Conservation (phyloP, 1,139 yeast species). For the Protomyces macrosporus region DNA sequence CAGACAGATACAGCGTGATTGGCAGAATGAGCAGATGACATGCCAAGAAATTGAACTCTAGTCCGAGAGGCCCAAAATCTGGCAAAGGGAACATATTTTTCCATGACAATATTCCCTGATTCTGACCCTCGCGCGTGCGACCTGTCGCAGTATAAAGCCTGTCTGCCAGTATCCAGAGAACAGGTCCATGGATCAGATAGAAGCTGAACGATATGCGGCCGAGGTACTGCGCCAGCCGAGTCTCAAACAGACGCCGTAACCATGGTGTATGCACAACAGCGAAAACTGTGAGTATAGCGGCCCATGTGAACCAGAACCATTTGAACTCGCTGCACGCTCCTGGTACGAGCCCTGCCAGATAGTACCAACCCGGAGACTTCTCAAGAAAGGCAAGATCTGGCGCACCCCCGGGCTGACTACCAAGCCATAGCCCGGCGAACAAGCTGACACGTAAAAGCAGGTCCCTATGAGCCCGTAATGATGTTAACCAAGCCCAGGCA, state of each 20-base stretch:
- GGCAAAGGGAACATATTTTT: conserved; percentile 9
- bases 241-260: conserved; percentile 11
- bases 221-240: conserved; percentile 7
- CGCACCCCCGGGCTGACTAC: conserved; percentile 12
- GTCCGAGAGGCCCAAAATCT: conserved; percentile 14
- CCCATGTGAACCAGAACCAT: conserved; percentile 20
- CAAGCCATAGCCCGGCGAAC: conserved; percentile 14
- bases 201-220: conserved; percentile 22
- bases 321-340: conserved; percentile 17
- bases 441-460: neutral
- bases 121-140: conserved; percentile 9
- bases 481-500: neutral
- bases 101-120: conserved; percentile 10
- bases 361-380: conserved; percentile 20
- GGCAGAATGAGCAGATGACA: conserved; percentile 17
- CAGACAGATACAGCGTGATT: conserved; percentile 16
- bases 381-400: conserved; percentile 4
- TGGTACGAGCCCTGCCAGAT: conserved; percentile 11
- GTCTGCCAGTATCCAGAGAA: conserved; percentile 15
- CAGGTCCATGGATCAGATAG: conserved; percentile 21
- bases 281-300: conserved; percentile 4
- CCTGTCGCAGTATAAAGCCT: conserved; percentile 19
- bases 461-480: neutral
- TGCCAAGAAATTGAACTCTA: conserved; percentile 17
- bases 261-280: conserved; percentile 3